Base-by-base conservation (phyloP, 2,329 filamentous ascomycete genomes). In the Bipolaris victoriae region DNA sequence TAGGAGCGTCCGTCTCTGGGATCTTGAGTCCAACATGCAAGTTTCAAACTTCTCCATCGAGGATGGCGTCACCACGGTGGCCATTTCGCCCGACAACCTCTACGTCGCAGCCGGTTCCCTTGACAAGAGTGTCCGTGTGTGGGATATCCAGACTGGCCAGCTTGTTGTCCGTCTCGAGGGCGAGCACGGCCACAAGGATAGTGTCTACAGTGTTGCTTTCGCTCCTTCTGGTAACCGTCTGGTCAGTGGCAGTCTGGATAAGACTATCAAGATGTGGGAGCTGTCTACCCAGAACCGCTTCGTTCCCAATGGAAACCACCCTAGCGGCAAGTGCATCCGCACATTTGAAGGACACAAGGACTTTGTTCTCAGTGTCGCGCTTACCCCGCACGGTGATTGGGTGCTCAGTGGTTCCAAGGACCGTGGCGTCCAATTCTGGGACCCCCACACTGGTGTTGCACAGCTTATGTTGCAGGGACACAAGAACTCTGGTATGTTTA, bases 241-340 rank as follows among this genome's bases (percentile, higher is more conserved):
- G 39, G 94, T 98, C 72, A 96, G 90, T 70, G 95, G 95, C 62
- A 96, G 90, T 83, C 81, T 98, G 67, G 95, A 99, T 77, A 96
- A 96, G 83, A 98, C 94, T 0, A 98, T 98, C 83, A 97, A 97
- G 83, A 96, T 98, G 90, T 99, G 95, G 93, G 93, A 97, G 81
- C 84, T 99, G 49, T 88, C 86, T 53, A 86, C 90, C 20, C 86
- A 89, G 43, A 86, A 90, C 67, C 83, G 83, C 66, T 85, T 88
- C 69, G 84, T 88, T 57, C 83, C 86, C 45, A 86, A 85, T 72
- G 86, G 85, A 72, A 83, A 86, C 43, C 86, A 88, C 7, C 96
- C 95, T 82, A 90, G 90, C 35, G 94, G 95, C 68, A 92, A 96
- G 76, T 98, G 95, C 75, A 88, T 97, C 70, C 92, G 93, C 81